Evolutionary conservation across 2,329 filamentous ascomycete genomes (phyloP).

Genomic region (Penicillium griseofulvum): DNA sequence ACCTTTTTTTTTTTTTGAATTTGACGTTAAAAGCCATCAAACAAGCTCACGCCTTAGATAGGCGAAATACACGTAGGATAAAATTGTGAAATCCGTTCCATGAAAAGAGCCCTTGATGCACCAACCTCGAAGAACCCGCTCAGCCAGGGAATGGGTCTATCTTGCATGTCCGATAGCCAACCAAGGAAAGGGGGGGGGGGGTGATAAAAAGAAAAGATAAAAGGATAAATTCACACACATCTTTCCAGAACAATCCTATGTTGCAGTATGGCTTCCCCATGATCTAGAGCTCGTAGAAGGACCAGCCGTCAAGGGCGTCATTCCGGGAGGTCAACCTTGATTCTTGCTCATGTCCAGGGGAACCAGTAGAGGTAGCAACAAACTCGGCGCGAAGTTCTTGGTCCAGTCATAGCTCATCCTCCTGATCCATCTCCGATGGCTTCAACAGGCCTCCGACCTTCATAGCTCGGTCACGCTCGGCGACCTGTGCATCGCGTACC

Average conservation of each 20-base stretch:
- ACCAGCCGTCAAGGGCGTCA: constrained; percentile 61
- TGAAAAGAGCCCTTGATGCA: constrained; percentile 4
- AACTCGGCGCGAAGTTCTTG: constrained; percentile 65
- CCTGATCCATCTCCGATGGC: constrained; percentile 88
- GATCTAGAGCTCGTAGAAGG: constrained; percentile 59
- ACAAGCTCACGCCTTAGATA: not conserved
- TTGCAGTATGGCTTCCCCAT: not conserved
- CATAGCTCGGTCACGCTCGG: constrained; percentile 85
- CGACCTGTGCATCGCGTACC: constrained; percentile 76
- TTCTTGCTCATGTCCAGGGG: constrained; percentile 17
- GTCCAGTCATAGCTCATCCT: constrained; percentile 79
- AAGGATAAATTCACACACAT: constrained; percentile 15
- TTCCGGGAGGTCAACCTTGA: constrained; percentile 19
- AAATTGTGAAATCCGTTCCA: not conserved
- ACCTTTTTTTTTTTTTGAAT: no score
- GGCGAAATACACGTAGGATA: not conserved
- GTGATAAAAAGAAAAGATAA: constrained; percentile 11
- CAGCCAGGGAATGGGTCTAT: constrained; percentile 4
- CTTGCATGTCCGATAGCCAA: not conserved
- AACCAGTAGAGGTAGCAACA: constrained; percentile 33
- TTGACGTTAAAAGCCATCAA: constrained; percentile 5
- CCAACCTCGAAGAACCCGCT: constrained; percentile 2
- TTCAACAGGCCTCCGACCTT: constrained; percentile 96
- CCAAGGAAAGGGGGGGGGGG: not conserved
- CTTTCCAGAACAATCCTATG: not conserved